Evolutionary conservation across 2,329 filamentous ascomycete species (phyloP).

Genomic region (Alternaria postmessia): DNA sequence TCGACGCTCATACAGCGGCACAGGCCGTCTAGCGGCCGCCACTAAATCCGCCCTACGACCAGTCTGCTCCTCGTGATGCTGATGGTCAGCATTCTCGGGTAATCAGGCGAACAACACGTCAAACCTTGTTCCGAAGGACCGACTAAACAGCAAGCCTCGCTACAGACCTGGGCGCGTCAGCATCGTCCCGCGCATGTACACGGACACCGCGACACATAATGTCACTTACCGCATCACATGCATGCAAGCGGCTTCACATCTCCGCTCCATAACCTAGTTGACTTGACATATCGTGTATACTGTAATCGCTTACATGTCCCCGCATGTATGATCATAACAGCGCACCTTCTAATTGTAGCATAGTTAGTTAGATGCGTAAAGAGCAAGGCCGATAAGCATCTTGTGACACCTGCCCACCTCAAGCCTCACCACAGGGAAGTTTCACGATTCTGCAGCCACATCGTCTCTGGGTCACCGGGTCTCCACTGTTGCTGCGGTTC

Average conservation of each 20-base stretch:
- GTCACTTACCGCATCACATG: background rate
- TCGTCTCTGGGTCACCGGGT: constrained; percentile 4
- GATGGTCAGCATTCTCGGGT: background rate
- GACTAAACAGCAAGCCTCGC: constrained; percentile 5
- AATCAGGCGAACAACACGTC: constrained; percentile 4
- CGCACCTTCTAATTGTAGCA: background rate
- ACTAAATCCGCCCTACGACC: background rate
- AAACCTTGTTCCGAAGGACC: background rate
- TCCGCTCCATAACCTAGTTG: background rate
- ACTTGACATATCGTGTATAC: background rate
- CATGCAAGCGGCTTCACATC: background rate
- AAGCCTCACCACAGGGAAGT: background rate
- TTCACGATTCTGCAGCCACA: background rate
- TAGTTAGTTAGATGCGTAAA: background rate
- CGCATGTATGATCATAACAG: background rate
- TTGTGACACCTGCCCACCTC: background rate
- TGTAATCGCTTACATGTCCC: background rate
- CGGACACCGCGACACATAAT: background rate
- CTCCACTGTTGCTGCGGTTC: constrained; percentile 10
- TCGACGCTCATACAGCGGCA: background rate
- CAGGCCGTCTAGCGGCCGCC: background rate
- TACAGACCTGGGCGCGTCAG: constrained; percentile 6
- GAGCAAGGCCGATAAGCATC: background rate
- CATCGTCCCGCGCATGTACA: constrained; percentile 6
- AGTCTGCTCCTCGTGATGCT: background rate